Base-by-base conservation (phyloP, 768 basidiomycete genomes). In the Boletus barrowsii region DNA sequence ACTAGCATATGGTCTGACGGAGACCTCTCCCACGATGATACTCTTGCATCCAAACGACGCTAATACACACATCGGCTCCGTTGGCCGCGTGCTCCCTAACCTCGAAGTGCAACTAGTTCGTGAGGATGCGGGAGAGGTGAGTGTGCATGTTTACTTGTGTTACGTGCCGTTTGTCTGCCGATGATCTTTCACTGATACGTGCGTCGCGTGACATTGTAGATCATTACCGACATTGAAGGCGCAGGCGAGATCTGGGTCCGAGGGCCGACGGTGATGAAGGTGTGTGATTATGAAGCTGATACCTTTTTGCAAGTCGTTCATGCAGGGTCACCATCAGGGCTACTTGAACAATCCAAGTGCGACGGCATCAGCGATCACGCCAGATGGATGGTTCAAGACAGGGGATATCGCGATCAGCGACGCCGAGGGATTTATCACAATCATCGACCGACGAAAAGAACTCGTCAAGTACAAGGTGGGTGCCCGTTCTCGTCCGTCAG, bases 371-470 rank as follows among this genome's bases (percentile, higher is more conserved):
- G 71, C 84, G 7, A 86, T 95, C 59, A 89, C 87, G 0, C 68
- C 70, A 0, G 87, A 90, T 46, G 79, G 83, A 4, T 97, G 90
- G 90, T 86, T 93, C 74, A 91, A 88, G 76, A 94, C 93, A 0
- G 92, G 93, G 2, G 93, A 96, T 67, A 81, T 95, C 47, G 88
- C 81, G 2, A 67, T 78, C 17, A 71, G 82, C 13, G 87, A 92
- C 56, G 53, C 68, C 3, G 83, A 91, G 1, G 93, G 91, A 0
- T 88, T 77, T 64, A 90, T 84, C 66, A 80, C 76, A 59, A 87
- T 90, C 48, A 84, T 91, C 3, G 88, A 90, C 61, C 73, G 90
- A 33, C 75, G 79, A 44, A 90, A 90, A 56, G 89, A 89, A 61
- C 71, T 89, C 22, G 85, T 90, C 66, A 87, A 90, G 62, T 88